A percentile compares a stretch with the other conserved stretches of the same genome.
Conservation (phyloP, 2,329 filamentous ascomycete species). For the Penicillium sp. region DNA sequence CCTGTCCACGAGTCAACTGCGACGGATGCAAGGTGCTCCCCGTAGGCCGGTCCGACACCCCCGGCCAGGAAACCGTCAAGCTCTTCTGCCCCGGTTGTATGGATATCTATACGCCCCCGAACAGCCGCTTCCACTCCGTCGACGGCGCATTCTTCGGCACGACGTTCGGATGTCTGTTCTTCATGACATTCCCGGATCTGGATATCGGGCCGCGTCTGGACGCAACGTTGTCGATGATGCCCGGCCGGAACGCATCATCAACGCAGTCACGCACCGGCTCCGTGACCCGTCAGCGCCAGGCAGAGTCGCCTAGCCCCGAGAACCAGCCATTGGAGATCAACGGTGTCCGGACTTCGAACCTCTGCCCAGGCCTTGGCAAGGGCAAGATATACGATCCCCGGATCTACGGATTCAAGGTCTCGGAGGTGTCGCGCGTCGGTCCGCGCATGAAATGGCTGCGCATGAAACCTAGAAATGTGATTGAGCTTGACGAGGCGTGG, state of each 20-base stretch:
- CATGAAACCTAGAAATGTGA: constrained; percentile 73
- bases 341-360: constrained; percentile 79
- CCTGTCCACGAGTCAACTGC: constrained; percentile 92
- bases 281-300: constrained; percentile 28
- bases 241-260: constrained; percentile 18
- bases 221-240: constrained; percentile 28
- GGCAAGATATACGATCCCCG: constrained; percentile 87
- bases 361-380: constrained; percentile 78
- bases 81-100: constrained; percentile 95
- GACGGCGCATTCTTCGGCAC: constrained; percentile 98
- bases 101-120: constrained; percentile 95
- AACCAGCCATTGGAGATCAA: constrained; percentile 63
- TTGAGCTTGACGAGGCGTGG: constrained; percentile 71
- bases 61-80: constrained; percentile 96
- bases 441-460: constrained; percentile 97
- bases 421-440: constrained; percentile 81
- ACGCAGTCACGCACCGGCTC: constrained; percentile 37
- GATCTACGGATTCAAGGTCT: constrained; percentile 95
- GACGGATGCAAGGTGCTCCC: constrained; percentile 85
- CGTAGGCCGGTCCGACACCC: constrained; percentile 89
- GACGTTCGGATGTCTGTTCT: constrained; percentile 93
- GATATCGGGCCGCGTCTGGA: constrained; percentile 72
- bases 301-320: constrained; percentile 36
- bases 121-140: constrained; percentile 94
- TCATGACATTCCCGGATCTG: constrained; percentile 97